phyloP scores from a whole-genome alignment of 306 rosid species.

The Pachyrhizus erosus region DNA sequence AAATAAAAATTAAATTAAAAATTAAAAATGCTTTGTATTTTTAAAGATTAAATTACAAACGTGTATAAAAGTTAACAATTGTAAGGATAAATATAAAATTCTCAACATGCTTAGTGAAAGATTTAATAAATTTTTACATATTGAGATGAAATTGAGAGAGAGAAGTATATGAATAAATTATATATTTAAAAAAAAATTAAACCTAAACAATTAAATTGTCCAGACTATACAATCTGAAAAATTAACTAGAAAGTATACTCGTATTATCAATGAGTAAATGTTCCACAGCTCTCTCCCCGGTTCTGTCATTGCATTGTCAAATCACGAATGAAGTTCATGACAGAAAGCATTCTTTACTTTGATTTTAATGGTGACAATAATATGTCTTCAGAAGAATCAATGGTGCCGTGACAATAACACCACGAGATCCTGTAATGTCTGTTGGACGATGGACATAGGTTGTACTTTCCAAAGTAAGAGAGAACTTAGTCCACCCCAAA shows the following conservation, averaged over 20 bases:
- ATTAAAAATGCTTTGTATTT: no score
- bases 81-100: no score
- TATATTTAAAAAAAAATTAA: no score
- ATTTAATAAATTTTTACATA: no score
- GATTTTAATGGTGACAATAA: constrained; percentile 18
- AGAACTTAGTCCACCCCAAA: neutral
- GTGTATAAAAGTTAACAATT: no score
- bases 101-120: no score
- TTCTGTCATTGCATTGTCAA: constrained; percentile 37
- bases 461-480: constrained; percentile 23
- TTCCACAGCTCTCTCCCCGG: constrained; percentile 11
- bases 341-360: constrained; percentile 4
- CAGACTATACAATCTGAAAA: neutral
- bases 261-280: neutral
- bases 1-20: no score
- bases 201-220: neutral
- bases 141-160: no score
- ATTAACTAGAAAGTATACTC: neutral
- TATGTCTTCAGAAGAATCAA: constrained; percentile 5
- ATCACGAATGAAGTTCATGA: constrained; percentile 23
- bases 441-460: constrained; percentile 17
- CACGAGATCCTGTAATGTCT: constrained; percentile 28
- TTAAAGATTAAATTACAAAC: no score
- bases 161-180: no score
- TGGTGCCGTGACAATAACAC: constrained; percentile 9